Conservation (phyloP, 208 protist species). For the Leishmania arabica region DNA sequence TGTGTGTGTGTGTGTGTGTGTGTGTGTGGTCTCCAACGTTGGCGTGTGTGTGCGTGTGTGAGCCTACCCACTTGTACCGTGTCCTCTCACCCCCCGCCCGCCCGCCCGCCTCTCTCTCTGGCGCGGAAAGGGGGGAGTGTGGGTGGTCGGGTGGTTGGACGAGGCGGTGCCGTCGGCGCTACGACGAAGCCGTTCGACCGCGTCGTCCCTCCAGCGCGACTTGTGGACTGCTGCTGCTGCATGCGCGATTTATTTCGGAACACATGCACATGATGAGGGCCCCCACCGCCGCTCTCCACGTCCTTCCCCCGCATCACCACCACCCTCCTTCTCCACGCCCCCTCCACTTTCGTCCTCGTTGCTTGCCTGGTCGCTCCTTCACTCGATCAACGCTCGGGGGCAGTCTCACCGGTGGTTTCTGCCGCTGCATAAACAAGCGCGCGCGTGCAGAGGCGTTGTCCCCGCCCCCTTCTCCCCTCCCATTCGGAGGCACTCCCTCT, state of each 20-base stretch:
- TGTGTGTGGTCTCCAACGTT: too few relatives aligned
- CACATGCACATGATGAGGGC: too few relatives aligned
- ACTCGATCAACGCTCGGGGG: background rate
- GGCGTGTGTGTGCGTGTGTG: too few relatives aligned
- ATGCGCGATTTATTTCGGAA: too few relatives aligned
- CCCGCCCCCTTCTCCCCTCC: background rate
- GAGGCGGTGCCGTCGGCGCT: background rate
- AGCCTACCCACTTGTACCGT: too few relatives aligned
- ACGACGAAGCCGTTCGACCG: too few relatives aligned
- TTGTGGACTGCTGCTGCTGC: too few relatives aligned
- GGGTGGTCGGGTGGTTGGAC: background rate
- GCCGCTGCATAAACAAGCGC: background rate
- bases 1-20: too few relatives aligned
- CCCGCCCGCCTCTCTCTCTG: background rate
- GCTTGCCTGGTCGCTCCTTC: background rate
- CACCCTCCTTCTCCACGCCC: background rate
- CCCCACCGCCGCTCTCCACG: background rate
- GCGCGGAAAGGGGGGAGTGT: background rate
- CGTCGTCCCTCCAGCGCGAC: too few relatives aligned
- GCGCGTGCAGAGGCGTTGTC: background rate
- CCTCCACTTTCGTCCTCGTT: background rate
- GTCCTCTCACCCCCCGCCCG: too few relatives aligned
- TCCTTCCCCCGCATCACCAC: too few relatives aligned
- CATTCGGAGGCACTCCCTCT: background rate
- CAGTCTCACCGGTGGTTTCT: background rate